Conservation (phyloP, 441 rosid species). For the Raphanus hybrid region DNA sequence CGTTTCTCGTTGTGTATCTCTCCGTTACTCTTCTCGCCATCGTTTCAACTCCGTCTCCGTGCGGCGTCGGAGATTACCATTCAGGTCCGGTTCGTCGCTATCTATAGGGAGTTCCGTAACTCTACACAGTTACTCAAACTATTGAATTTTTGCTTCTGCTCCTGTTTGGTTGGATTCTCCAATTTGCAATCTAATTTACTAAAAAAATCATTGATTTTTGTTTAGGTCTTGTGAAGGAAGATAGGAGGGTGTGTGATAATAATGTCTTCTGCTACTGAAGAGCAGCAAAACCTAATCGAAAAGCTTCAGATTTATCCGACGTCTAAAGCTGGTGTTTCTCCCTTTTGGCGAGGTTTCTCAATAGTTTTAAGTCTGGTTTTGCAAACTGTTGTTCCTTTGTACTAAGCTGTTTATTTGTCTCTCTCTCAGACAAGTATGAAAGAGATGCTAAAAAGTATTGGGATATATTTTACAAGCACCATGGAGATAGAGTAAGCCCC, state of each 20-base stretch:
- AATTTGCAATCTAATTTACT: slow-evolving; percentile 5
- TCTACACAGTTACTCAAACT: background rate
- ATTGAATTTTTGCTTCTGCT: background rate
- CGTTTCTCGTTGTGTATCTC: background rate
- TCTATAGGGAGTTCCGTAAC: background rate
- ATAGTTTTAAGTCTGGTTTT: background rate
- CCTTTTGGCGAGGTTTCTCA: slow-evolving; percentile 82
- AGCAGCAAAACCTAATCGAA: slow-evolving; percentile 44
- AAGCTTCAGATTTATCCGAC: slow-evolving; percentile 78
- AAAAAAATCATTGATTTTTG: background rate
- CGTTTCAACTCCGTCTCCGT: background rate
- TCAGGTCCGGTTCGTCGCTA: background rate
- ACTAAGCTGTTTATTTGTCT: slow-evolving; percentile 2
- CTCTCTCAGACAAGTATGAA: slow-evolving; percentile 79
- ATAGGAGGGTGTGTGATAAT: slow-evolving; percentile 29
- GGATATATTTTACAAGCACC: slow-evolving; percentile 90
- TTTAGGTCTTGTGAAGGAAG: slow-evolving; percentile 15
- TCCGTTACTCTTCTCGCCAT: background rate
- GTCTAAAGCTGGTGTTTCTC: slow-evolving; percentile 55
- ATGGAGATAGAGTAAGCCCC: slow-evolving; percentile 70
- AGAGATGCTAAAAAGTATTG: slow-evolving; percentile 89
- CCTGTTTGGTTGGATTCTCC: background rate
- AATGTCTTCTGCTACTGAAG: slow-evolving; percentile 54
- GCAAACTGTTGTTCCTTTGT: background rate
- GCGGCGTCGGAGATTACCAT: background rate